These are phyloP conservation scores for Hypoxylon trugodes DNA, from an alignment of 495 filamentous ascomycete species.

Conservation along the genomic window DNA sequence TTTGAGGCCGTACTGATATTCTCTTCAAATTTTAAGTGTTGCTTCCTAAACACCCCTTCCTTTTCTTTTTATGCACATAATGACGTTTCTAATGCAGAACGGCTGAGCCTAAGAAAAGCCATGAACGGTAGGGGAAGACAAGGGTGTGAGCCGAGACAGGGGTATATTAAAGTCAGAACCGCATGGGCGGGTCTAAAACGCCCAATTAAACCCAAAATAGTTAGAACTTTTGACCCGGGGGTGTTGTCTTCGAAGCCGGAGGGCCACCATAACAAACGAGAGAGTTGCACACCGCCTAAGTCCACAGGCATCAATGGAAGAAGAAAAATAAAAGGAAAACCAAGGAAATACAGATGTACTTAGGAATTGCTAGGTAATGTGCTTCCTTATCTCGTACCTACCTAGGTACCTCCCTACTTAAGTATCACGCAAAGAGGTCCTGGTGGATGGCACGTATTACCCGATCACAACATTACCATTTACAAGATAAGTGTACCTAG, in stretches of 20 bases:
- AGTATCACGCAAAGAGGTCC: too few relatives aligned
- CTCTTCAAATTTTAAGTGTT: too few relatives aligned
- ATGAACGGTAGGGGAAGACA: slow-evolving; percentile 5
- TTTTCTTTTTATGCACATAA: background rate
- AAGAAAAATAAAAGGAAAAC: slow-evolving; percentile 2
- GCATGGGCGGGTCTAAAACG: slow-evolving; percentile 21
- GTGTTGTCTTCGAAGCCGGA: background rate
- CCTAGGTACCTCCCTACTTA: too few relatives aligned
- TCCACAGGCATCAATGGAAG: background rate
- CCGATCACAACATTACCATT: background rate
- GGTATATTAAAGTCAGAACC: slow-evolving; percentile 12
- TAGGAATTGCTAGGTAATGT: too few relatives aligned
- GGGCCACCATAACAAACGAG: background rate
- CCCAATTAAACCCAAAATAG: slow-evolving; percentile 18
- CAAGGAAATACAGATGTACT: slow-evolving; percentile 5
- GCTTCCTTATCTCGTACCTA: too few relatives aligned
- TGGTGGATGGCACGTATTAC: too few relatives aligned
- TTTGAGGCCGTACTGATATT: too few relatives aligned
- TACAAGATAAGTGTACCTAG: too few relatives aligned
- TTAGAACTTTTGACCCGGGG: slow-evolving; percentile 5
- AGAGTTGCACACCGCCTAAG: slow-evolving; percentile 12
- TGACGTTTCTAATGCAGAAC: slow-evolving; percentile 12
- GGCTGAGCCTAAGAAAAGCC: background rate
- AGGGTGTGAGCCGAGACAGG: slow-evolving; percentile 2
- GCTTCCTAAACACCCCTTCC: too few relatives aligned